A percentile compares a stretch with the other conserved stretches of the same genome.
These are phyloP conservation scores for Arbutus unedo DNA, from an alignment of 148 eudicot genomes.

Conservation along the genomic window DNA sequence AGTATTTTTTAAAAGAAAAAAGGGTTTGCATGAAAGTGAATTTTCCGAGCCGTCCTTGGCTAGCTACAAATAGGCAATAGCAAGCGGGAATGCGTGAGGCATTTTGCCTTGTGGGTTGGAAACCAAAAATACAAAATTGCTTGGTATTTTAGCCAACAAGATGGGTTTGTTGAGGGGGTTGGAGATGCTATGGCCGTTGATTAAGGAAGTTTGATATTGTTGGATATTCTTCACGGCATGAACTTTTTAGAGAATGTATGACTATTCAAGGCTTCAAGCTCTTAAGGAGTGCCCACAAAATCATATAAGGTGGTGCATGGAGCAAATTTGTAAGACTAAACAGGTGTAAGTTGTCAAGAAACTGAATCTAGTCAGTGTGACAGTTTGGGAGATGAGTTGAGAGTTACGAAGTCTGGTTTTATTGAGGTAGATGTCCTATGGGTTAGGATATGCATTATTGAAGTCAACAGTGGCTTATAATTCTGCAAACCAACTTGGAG, in stretches of 20 bases:
- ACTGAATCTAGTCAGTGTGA: neutral
- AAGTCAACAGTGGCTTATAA: neutral
- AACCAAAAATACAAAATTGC: too few species aligned
- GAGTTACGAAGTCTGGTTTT: neutral
- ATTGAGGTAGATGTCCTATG: neutral
- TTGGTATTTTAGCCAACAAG: too few species aligned
- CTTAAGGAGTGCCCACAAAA: neutral
- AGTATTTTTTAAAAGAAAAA: too few species aligned
- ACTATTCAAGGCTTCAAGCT: neutral
- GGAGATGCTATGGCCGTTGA: too few species aligned
- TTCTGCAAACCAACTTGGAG: neutral
- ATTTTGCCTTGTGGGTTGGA: too few species aligned
- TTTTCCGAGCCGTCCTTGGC: too few species aligned
- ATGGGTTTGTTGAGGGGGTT: too few species aligned
- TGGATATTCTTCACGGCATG: neutral
- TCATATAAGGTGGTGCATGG: neutral
- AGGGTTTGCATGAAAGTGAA: too few species aligned
- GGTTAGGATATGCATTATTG: neutral
- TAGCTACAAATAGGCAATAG: too few species aligned
- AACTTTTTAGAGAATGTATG: neutral
- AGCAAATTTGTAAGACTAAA: neutral
- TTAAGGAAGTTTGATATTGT: too few species aligned
- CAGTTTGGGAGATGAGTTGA: neutral
- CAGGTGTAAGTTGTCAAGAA: neutral
- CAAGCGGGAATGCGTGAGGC: too few species aligned